Evolutionary conservation across 2,329 filamentous ascomycete species (phyloP).

Genomic region (Diaporthe ampelina): DNA sequence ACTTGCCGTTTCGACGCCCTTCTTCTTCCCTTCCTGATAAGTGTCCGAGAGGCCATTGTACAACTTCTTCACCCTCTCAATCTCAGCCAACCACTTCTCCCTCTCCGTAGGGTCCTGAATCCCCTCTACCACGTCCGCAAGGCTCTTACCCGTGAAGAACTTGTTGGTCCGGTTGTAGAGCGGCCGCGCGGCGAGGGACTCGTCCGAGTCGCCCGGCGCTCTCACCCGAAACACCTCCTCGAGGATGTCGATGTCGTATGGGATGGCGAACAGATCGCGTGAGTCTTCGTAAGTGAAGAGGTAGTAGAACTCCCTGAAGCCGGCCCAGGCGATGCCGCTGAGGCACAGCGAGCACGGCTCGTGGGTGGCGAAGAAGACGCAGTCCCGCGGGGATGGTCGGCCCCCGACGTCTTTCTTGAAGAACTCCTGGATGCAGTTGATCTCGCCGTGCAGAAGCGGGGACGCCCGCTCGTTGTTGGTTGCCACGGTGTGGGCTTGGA

Average conservation of each 20-base stretch:
- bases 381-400: constrained; percentile 56
- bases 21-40: constrained; percentile 63
- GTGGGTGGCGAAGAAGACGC: constrained; percentile 71
- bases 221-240: constrained; percentile 67
- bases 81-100: constrained; percentile 54
- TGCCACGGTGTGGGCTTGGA: constrained; percentile 61
- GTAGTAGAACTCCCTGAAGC: constrained; percentile 70
- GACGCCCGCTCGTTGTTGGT: constrained; percentile 70
- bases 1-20: constrained; percentile 59
- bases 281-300: constrained; percentile 72
- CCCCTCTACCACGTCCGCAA: constrained; percentile 56
- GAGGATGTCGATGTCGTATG: constrained; percentile 70
- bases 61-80: constrained; percentile 62
- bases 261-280: constrained; percentile 67
- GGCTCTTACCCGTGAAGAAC: constrained; percentile 64
- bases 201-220: constrained; percentile 54
- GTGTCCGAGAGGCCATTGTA: constrained; percentile 62
- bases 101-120: constrained; percentile 54
- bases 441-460: constrained; percentile 69
- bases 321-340: constrained; percentile 70
- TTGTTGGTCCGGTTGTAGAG: constrained; percentile 70
- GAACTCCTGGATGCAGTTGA: constrained; percentile 72
- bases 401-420: constrained; percentile 53
- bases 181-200: constrained; percentile 54
- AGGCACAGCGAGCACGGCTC: constrained; percentile 72